Conservation (phyloP, 1,139 yeast genomes). For the Saccharomyces hybrid region DNA sequence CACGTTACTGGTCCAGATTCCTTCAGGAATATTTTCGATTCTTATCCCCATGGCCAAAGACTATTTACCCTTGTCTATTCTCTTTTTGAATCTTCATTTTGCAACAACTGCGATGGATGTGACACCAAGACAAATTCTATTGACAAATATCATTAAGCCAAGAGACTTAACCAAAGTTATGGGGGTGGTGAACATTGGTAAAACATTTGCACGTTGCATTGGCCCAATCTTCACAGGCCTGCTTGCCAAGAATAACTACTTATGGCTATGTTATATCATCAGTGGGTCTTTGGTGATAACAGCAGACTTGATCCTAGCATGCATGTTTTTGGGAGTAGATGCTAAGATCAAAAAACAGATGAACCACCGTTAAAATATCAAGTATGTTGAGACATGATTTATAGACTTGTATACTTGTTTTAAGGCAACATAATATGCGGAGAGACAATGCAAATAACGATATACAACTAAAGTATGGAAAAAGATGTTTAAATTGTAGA, state of each 20-base stretch:
- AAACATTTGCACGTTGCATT: conserved; percentile 72
- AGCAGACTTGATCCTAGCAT: conserved; percentile 32
- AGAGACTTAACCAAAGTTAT: conserved; percentile 65
- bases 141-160: conserved; percentile 57
- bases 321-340: conserved; percentile 30
- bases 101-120: conserved; percentile 74
- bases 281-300: conserved; percentile 46
- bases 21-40: conserved; percentile 62
- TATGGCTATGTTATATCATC: conserved; percentile 54
- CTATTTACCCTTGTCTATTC: conserved; percentile 22
- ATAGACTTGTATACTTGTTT: too few species aligned
- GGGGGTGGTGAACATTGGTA: conserved; percentile 81
- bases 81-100: conserved; percentile 28
- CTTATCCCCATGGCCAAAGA: conserved; percentile 40
- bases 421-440: not conserved
- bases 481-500: too few species aligned
- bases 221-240: conserved; percentile 78
- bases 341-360: conserved; percentile 12
- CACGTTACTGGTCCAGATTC: conserved; percentile 67
- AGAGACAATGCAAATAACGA: not conserved
- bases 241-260: conserved; percentile 45
- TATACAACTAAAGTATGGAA: too few species aligned
- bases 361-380: conserved; percentile 1
- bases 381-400: too few species aligned
- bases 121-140: conserved; percentile 75